These are phyloP conservation scores for Silene coronaria DNA, from an alignment of 179 eudicot species.

Conservation along the genomic window DNA sequence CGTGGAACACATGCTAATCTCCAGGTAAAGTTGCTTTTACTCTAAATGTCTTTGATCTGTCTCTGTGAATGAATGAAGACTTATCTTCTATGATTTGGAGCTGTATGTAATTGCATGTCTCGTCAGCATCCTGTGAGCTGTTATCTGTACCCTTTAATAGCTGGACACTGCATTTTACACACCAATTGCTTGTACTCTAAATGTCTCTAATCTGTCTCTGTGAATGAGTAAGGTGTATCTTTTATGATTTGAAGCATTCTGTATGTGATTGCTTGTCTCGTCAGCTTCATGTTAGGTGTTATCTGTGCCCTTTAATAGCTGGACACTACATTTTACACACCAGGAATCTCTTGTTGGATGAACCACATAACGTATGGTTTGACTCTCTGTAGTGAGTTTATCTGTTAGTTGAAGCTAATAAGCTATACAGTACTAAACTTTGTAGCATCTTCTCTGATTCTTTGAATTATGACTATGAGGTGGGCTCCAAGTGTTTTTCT, in stretches of 20 bases:
- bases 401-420: neutral
- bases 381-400: neutral
- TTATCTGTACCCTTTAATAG: neutral
- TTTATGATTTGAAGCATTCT: neutral
- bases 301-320: neutral
- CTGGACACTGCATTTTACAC: neutral
- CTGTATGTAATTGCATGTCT: constrained; percentile 4
- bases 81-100: neutral
- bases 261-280: constrained; percentile 2
- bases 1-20: constrained; percentile 87
- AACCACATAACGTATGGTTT: neutral
- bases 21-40: constrained; percentile 44
- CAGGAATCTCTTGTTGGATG: neutral
- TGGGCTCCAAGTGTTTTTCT: neutral
- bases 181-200: neutral
- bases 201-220: constrained; percentile 8
- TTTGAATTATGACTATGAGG: neutral
- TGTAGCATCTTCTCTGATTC: neutral
- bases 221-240: neutral
- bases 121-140: constrained; percentile 4
- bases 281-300: constrained; percentile 1
- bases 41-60: neutral
- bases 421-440: neutral
- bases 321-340: neutral
- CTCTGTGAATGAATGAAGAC: constrained; percentile 6